Conservation (phyloP, 371 early-diverging fungal species). For the Coemansia sp. region DNA sequence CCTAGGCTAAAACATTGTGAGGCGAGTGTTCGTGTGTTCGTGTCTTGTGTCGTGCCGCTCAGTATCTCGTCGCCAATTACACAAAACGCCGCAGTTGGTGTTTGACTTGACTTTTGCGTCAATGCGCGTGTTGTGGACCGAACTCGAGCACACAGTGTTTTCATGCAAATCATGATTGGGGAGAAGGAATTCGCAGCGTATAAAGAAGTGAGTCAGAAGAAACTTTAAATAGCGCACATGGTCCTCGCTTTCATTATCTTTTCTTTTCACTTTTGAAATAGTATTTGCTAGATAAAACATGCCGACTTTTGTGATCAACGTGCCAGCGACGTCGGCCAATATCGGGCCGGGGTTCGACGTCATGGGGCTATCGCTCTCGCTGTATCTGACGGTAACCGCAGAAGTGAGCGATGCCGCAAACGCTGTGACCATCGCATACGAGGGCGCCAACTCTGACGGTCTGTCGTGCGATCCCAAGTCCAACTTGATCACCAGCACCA, state of each 20-base stretch:
- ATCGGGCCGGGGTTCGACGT: conserved; percentile 97
- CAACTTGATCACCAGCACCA: conserved; percentile 90
- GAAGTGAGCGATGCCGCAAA: not conserved
- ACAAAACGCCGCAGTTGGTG: conserved; percentile 41
- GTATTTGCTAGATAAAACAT: not conserved
- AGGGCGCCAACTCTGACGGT: conserved; percentile 73
- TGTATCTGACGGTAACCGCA: conserved; percentile 75
- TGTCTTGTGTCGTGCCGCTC: conserved; percentile 69
- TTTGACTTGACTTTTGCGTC: not conserved
- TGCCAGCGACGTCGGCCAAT: conserved; percentile 94
- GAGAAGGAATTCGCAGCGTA: not conserved
- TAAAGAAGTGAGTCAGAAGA: conserved; percentile 1
- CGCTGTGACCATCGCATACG: conserved; percentile 59
- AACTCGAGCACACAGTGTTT: not conserved
- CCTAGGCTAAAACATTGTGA: conserved; percentile 61
- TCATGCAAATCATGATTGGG: not conserved
- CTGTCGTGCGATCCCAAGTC: conserved; percentile 73
- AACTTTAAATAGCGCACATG: not conserved
- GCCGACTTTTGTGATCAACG: conserved; percentile 60
- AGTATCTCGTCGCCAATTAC: conserved; percentile 72
- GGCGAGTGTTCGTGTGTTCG: conserved; percentile 63
- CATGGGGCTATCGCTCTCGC: conserved; percentile 84
- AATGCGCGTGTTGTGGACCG: not conserved
- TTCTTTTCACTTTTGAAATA: not conserved
- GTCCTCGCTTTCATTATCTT: not conserved